These are phyloP conservation scores for Fusarium incarnatum DNA, from an alignment of 2,329 filamentous ascomycete species.

Conservation along the genomic window DNA sequence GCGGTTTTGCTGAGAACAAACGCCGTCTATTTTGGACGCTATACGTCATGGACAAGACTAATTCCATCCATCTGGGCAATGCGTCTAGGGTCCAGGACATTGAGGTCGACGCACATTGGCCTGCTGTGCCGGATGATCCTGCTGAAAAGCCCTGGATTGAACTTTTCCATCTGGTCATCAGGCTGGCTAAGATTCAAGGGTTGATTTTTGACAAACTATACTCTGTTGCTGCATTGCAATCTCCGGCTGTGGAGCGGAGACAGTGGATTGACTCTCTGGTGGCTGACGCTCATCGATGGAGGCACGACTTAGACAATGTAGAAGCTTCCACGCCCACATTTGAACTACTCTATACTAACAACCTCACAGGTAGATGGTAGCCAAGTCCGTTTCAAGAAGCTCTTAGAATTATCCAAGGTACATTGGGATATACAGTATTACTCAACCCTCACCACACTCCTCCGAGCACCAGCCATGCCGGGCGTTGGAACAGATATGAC, in stretches of 20 bases:
- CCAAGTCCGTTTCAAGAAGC: slow-evolving; percentile 5
- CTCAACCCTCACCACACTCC: slow-evolving; percentile 27
- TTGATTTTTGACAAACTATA: slow-evolving; percentile 31
- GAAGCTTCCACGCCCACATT: background rate
- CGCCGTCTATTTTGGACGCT: slow-evolving; percentile 37
- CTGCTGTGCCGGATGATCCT: slow-evolving; percentile 3
- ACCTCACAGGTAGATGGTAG: slow-evolving; percentile 12
- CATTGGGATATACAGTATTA: slow-evolving; percentile 43
- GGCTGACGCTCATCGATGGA: slow-evolving; percentile 25
- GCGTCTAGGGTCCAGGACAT: slow-evolving; percentile 34
- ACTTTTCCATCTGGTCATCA: slow-evolving; percentile 21
- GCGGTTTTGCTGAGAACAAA: slow-evolving; percentile 12
- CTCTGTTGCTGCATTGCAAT: slow-evolving; percentile 11
- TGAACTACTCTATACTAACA: background rate
- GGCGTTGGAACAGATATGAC: slow-evolving; percentile 24
- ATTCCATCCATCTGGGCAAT: slow-evolving; percentile 27
- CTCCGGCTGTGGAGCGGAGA: slow-evolving; percentile 12
- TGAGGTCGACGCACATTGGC: slow-evolving; percentile 29
- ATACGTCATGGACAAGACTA: slow-evolving; percentile 36
- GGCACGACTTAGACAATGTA: slow-evolving; percentile 21
- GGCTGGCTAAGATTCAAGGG: slow-evolving; percentile 23
- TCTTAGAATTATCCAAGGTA: slow-evolving; percentile 9
- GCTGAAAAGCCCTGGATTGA: slow-evolving; percentile 24
- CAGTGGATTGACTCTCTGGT: slow-evolving; percentile 18
- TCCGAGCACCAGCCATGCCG: slow-evolving; percentile 25